Conservation (phyloP, 352 stramenopile species). For the Phytopythium oedochilum region DNA sequence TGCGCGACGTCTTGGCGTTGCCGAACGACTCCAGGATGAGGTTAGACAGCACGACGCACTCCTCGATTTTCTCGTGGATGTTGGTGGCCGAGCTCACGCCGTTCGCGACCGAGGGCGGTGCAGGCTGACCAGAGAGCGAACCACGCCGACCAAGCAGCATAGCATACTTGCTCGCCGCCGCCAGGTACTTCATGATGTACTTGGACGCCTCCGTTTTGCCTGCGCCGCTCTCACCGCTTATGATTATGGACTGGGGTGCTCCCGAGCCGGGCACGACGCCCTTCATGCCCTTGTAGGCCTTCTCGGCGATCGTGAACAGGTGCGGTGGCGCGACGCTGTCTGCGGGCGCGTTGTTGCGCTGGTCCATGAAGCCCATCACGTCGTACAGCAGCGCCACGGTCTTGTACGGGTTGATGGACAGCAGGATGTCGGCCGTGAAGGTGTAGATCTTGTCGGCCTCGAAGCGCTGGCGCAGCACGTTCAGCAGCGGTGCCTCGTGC, state of each 20-base stretch:
- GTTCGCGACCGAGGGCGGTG: conserved; percentile 2
- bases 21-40: conserved; percentile 83
- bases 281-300: conserved; percentile 72
- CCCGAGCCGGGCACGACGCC: conserved; percentile 42
- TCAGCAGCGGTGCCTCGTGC: conserved; percentile 82
- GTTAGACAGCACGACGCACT: conserved; percentile 79
- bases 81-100: conserved; percentile 10
- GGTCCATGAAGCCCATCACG: conserved; percentile 69
- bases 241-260: conserved; percentile 90
- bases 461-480: conserved; percentile 77
- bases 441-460: conserved; percentile 82
- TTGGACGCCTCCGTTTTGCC: conserved; percentile 95
- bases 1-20: conserved; percentile 81
- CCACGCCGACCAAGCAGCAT: conserved; percentile 5
- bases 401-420: conserved; percentile 88
- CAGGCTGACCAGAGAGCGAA: conserved; percentile 5
- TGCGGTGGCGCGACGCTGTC: conserved; percentile 48
- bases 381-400: conserved; percentile 81
- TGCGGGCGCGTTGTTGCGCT: conserved; percentile 22
- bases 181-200: conserved; percentile 89
- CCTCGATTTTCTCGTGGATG: conserved; percentile 78
- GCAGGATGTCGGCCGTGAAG: conserved; percentile 80
- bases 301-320: conserved; percentile 79
- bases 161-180: conserved; percentile 64
- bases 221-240: conserved; percentile 91